Evolutionary conservation across 2,329 filamentous ascomycete genomes (phyloP), one percentile per base, ranked within the genome.

Genomic region (Ophiostoma triangulosporum): DNA sequence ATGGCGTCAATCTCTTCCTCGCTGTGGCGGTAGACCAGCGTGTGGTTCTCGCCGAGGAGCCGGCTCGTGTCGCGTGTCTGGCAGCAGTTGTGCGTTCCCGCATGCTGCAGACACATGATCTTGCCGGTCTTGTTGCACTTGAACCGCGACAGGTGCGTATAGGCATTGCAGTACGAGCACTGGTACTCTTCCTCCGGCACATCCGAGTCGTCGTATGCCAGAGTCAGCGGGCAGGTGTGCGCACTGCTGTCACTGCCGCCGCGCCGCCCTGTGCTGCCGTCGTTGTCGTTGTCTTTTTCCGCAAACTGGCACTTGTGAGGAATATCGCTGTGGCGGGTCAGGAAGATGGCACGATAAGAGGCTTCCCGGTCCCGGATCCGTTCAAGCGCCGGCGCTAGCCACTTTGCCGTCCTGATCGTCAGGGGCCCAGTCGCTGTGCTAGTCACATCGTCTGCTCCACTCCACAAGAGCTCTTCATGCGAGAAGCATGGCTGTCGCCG

Each of bases 401-500:
- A 98, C 68, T 93, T 95, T 1, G 93, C 88, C 2, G 88, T 96
- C 61, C 88, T 86, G 54, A 98, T 97, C 0, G 77, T 81, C 48
- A 83, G 65, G 3, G 72, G 70, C 11, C 70, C 71, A 3, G 36
- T 52, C 9, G 53, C 20, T 6, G 54, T 31, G 31, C 80, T 82
- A 2, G 82, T 78, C 60, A 89, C 83, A 61, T 80, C 84, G 59
- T 88, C 82, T 6, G 90, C 88, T 7, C 93, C 93, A 2, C 91
- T 96, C 71, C 94, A 83, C 3, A 98, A 73, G 22, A 98, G 71
- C 66, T 98, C 93, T 62, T 98, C 93, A 60, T 98, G 93, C 0
- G 91, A 97, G 66, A 98, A 98, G 66, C 93, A 97, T 1, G 93
- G 89, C 59, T 96, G 90, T 54, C 90, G 81, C 54, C 91, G 79